phyloP scores from a whole-genome alignment of 192 early-diverging fungal genomes.

The Coemansia sp. region DNA sequence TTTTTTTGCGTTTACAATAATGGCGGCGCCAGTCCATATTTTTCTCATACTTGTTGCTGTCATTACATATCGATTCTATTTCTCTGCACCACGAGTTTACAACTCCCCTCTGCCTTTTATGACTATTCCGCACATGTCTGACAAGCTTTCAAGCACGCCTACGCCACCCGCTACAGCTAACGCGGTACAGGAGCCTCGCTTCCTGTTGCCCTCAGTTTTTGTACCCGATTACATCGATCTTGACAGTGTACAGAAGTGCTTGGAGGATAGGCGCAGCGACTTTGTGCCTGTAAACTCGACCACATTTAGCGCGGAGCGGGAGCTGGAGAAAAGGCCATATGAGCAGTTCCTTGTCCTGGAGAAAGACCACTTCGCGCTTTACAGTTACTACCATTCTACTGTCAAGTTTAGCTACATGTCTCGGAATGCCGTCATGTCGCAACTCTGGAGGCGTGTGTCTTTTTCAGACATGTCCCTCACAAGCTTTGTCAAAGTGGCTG shows the following conservation, averaged over 20 bases:
- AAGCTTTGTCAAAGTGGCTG: neutral
- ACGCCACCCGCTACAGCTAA: neutral
- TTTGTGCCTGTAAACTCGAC: neutral
- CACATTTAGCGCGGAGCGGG: neutral
- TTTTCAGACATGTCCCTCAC: neutral
- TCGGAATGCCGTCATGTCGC: neutral
- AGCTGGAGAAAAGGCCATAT: neutral
- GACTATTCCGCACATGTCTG: neutral
- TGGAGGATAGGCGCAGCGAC: neutral
- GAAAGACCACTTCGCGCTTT: neutral
- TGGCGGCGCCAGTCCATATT: neutral
- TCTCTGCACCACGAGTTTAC: neutral
- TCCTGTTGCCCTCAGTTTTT: neutral
- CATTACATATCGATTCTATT: neutral
- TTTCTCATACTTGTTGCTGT: neutral
- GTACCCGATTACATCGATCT: neutral
- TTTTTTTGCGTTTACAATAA: neutral
- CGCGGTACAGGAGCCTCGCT: neutral
- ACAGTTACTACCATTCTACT: neutral
- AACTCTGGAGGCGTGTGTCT: neutral
- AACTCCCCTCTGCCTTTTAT: neutral
- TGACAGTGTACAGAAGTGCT: neutral
- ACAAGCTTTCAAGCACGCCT: neutral
- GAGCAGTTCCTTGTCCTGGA: neutral
- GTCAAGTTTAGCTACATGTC: conserved; percentile 8